Evolutionary conservation across 805 yeast species (phyloP).

Genomic region (Spencermartinsiella europaea): DNA sequence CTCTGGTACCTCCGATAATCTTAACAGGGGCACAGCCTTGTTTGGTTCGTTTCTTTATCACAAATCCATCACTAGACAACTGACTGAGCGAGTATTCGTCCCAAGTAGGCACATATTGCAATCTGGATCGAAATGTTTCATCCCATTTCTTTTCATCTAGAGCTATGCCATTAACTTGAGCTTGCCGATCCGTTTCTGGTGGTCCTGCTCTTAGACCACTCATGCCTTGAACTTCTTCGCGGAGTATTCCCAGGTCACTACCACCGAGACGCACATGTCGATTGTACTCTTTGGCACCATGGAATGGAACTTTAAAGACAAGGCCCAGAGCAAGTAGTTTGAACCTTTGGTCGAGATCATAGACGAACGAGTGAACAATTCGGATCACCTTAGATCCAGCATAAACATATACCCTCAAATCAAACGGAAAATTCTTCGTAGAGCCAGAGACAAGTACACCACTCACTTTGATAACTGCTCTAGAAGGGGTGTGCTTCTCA

Average conservation of each 20-base stretch:
- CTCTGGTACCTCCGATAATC: slow-evolving; percentile 6
- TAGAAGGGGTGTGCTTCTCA: neutral
- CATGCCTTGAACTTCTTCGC: slow-evolving; percentile 7
- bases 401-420: slow-evolving; percentile 2
- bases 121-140: neutral
- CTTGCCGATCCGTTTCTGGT: neutral
- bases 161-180: slow-evolving; percentile 1
- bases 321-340: slow-evolving; percentile 2
- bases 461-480: slow-evolving; percentile 1
- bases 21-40: slow-evolving; percentile 6
- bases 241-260: slow-evolving; percentile 2
- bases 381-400: slow-evolving; percentile 1
- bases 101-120: slow-evolving; percentile 7
- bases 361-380: slow-evolving; percentile 6
- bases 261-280: slow-evolving; percentile 8
- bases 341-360: slow-evolving; percentile 1
- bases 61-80: slow-evolving; percentile 10
- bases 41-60: slow-evolving; percentile 8
- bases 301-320: slow-evolving; percentile 5
- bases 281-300: slow-evolving; percentile 1
- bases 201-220: slow-evolving; percentile 5
- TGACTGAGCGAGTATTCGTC: slow-evolving; percentile 3
- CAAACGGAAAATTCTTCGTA: slow-evolving; percentile 3
- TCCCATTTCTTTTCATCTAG: neutral
- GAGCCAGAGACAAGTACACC: neutral